phyloP scores from a whole-genome alignment of 2,329 filamentous ascomycete species.

The Parastagonospora nodorum region DNA sequence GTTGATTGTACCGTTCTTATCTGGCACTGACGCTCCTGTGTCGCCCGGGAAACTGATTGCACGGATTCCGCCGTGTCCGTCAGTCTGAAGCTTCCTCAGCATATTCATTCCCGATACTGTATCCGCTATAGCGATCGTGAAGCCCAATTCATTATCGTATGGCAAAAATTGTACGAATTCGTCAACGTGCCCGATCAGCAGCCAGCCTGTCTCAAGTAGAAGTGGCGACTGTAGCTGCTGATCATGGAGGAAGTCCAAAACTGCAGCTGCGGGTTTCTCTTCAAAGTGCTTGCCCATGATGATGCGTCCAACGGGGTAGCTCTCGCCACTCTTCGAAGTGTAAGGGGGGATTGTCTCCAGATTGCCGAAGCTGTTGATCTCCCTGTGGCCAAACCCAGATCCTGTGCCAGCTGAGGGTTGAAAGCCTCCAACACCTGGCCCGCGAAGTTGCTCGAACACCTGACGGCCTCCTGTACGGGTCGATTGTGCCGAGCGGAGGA shows the following conservation, averaged over 20 bases:
- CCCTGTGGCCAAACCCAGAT: neutral
- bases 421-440: too few species aligned
- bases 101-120: neutral
- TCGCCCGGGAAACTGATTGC: neutral
- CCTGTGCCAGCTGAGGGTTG: too few species aligned
- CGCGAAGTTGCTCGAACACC: neutral
- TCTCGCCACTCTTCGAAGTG: neutral
- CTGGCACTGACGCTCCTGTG: too few species aligned
- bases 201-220: neutral
- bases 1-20: neutral
- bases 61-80: neutral
- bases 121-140: neutral
- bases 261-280: neutral
- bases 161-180: neutral
- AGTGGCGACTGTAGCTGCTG: neutral
- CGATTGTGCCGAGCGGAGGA: slow-evolving; percentile 24
- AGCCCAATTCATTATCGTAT: neutral
- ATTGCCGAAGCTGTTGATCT: neutral
- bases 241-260: neutral
- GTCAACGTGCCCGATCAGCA: neutral
- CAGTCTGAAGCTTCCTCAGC: neutral
- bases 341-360: neutral
- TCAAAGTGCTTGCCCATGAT: neutral
- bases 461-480: neutral
- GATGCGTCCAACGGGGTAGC: neutral